A percentile compares a stretch with the other conserved stretches of the same genome.
Evolutionary conservation across 768 basidiomycete genomes (phyloP).

Genomic region (Amanita rimosa): DNA sequence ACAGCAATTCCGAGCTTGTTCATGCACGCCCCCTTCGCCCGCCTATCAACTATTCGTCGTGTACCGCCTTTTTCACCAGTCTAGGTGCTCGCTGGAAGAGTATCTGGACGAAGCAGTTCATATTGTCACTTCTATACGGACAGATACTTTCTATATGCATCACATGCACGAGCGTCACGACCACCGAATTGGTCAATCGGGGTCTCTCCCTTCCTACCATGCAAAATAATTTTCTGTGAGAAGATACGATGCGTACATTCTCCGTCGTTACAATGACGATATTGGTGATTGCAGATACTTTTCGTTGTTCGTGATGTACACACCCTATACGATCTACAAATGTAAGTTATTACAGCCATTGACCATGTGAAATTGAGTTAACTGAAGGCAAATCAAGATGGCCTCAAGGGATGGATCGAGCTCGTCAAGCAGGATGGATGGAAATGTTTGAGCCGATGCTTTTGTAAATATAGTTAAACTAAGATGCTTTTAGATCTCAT

Average conservation of each 20-base stretch:
- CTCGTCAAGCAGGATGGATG: conserved; percentile 69
- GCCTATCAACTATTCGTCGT: conserved; percentile 54
- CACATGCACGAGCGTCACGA: conserved; percentile 80
- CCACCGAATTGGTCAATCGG: conserved; percentile 59
- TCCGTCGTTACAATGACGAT: neutral
- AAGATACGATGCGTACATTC: too few species aligned
- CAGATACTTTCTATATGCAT: conserved; percentile 83
- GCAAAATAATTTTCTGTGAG: conserved; percentile 76
- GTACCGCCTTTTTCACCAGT: conserved; percentile 38
- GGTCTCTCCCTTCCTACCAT: conserved; percentile 73
- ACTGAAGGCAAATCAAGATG: conserved; percentile 34
- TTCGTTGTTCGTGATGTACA: conserved; percentile 61
- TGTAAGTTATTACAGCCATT: conserved; percentile 32
- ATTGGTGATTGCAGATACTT: conserved; percentile 48
- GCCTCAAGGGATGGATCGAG: conserved; percentile 70
- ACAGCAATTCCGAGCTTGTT: too few species aligned
- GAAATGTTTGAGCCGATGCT: conserved; percentile 53
- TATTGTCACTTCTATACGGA: conserved; percentile 60
- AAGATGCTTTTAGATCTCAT: conserved; percentile 45
- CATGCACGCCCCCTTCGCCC: conserved; percentile 27
- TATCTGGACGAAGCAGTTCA: conserved; percentile 69
- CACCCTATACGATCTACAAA: conserved; percentile 86
- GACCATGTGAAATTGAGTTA: neutral
- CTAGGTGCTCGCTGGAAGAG: conserved; percentile 54
- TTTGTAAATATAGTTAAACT: neutral